Base-by-base conservation (phyloP, 176 grass and related monocot species). In the Zizania latifolia region DNA sequence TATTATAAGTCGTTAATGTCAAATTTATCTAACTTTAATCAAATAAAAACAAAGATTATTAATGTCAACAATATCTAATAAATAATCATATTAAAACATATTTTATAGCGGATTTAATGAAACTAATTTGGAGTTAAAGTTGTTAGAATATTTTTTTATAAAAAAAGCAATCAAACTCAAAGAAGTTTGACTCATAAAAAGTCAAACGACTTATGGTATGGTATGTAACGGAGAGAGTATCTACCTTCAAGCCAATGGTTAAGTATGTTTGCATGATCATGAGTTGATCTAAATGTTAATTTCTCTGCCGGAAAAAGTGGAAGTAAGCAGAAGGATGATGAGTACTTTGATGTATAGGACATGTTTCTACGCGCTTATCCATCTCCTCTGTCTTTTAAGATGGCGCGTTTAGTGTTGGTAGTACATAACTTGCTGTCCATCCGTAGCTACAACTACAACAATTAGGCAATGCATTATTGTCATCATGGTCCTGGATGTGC, bases 401-500 rank as follows among this genome's bases (percentile, higher is more conserved):
- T 24, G 6, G 14, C 24, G 24, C 15, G 4, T 69, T 54, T 72
- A 70, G 26, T 37, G 77, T 40, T 65, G 29, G 37, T 72, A n/a
- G 12, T 30, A 48, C 57, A 50, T 19, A 23, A 39, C 62, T 24
- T 51, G 12, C 23, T 58, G 23, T 12, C 31, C 58, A 24, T 53
- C 50, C 13, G 15, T 65, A 36, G 40, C 51, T 50, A 48, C 15
- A 57, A 39, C n/a, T n/a, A n/a, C n/a, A n/a, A n/a, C 8, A 16
- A 70, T 70, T 70, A 8, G 50, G 34, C 77, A 30, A 67, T 35
- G n/a, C 29, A 58, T 87, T 71, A 82, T 66, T 82, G 78, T 39
- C 65, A 8, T 37, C 48, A 51, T 78, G 72, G 78, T 78, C 79
- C 51, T 82, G 50, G 58, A 82, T 87, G 80, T 66, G 50, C 68